Conservation (phyloP, 1,139 yeast genomes). For the Pichia sp. region DNA sequence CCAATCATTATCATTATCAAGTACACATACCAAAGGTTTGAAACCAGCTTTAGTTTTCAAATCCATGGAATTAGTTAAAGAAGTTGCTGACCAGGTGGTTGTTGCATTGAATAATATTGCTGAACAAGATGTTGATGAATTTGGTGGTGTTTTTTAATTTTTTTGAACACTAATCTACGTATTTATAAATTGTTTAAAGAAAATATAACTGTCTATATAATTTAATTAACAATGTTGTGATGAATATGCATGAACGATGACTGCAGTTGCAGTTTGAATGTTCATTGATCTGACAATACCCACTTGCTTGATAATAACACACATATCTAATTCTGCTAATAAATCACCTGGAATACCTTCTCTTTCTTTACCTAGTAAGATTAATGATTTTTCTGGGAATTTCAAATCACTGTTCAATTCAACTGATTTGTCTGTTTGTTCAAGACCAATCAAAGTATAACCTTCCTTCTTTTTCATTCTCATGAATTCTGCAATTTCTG, state of each 20-base stretch:
- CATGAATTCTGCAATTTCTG: slow-evolving; percentile 50
- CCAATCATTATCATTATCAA: slow-evolving; percentile 47
- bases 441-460: slow-evolving; percentile 80
- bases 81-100: slow-evolving; percentile 28
- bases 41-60: slow-evolving; percentile 25
- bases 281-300: slow-evolving; percentile 94
- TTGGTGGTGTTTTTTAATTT: slow-evolving; percentile 18
- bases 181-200: not conserved
- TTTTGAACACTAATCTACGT: not conserved
- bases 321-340: slow-evolving; percentile 73
- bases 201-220: not conserved
- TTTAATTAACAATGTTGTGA: slow-evolving; percentile 49
- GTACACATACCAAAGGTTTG: slow-evolving; percentile 27
- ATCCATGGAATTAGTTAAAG: slow-evolving; percentile 29
- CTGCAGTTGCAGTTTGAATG: slow-evolving; percentile 94
- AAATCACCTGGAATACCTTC: slow-evolving; percentile 90
- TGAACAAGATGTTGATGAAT: slow-evolving; percentile 23
- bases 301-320: slow-evolving; percentile 86
- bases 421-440: slow-evolving; percentile 84
- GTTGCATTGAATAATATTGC: slow-evolving; percentile 28
- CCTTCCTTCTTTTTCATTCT: slow-evolving; percentile 66
- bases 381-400: slow-evolving; percentile 74
- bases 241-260: slow-evolving; percentile 85
- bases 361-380: slow-evolving; percentile 77
- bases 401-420: slow-evolving; percentile 54